Evolutionary conservation across 371 early-diverging fungal species (phyloP).

Genomic region (Sporodiniella umbellata): DNA sequence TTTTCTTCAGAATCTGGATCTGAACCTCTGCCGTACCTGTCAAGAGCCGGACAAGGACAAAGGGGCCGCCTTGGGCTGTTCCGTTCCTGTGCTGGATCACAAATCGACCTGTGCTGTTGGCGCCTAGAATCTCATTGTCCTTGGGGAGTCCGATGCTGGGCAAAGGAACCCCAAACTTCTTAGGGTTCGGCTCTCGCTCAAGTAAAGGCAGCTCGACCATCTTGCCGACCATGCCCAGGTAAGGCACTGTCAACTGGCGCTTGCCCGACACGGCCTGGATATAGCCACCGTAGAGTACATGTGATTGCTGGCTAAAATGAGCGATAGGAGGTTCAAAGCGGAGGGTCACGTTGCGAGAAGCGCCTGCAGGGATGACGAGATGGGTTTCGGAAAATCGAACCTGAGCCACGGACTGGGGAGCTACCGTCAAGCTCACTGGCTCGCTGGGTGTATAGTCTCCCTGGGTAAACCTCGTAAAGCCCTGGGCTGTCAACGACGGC

Average conservation of each 20-base stretch:
- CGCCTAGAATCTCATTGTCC: slow-evolving; percentile 2
- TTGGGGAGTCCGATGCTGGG: slow-evolving; percentile 20
- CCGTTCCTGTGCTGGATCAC: slow-evolving; percentile 1
- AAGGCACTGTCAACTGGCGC: slow-evolving; percentile 16
- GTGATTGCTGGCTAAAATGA: not conserved
- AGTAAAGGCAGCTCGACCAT: slow-evolving; percentile 22
- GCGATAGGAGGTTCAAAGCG: slow-evolving; percentile 33
- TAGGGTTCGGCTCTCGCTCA: slow-evolving; percentile 7
- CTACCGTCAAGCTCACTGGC: slow-evolving; percentile 13
- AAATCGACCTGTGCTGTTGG: slow-evolving; percentile 2
- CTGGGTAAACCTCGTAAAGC: slow-evolving; percentile 8
- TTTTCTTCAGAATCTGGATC: slow-evolving; percentile 13
- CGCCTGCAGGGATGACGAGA: slow-evolving; percentile 32
- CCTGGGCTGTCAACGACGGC: slow-evolving; percentile 34
- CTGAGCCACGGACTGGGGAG: slow-evolving; percentile 14
- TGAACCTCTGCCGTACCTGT: slow-evolving; percentile 22
- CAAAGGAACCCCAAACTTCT: slow-evolving; percentile 8
- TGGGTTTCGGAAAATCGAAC: slow-evolving; percentile 19
- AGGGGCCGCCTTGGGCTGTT: slow-evolving; percentile 4
- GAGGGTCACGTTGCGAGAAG: slow-evolving; percentile 31
- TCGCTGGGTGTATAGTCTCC: slow-evolving; percentile 4
- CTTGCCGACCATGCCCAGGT: slow-evolving; percentile 30
- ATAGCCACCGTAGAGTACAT: slow-evolving; percentile 29
- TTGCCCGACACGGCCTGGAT: not conserved
- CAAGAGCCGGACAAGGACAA: slow-evolving; percentile 16